phyloP scores from a whole-genome alignment of 371 early-diverging fungal genomes.

The Conidiobolus incongruus region DNA sequence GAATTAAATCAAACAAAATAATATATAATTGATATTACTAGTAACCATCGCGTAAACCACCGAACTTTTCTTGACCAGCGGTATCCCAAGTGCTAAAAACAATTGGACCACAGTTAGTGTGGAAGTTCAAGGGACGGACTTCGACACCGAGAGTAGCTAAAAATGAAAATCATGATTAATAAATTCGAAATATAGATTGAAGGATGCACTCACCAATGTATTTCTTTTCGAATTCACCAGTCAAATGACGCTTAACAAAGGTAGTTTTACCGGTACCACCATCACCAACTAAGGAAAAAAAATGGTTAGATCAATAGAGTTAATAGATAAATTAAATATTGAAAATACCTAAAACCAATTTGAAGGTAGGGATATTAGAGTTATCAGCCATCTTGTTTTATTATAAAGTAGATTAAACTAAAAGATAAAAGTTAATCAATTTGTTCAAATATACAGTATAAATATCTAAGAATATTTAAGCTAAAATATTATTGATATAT shows the following conservation, averaged over 20 bases:
- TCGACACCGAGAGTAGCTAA: constrained; percentile 99
- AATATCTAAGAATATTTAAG: no score
- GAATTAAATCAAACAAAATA: not conserved
- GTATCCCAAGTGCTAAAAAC: constrained; percentile 99
- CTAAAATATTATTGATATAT: no score
- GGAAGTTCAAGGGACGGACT: constrained; percentile 92
- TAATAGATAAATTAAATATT: not conserved
- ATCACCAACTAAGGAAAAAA: constrained; percentile 69
- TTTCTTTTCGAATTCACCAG: constrained; percentile 99
- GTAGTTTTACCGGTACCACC: constrained; percentile 99
- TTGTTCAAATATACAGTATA: no score
- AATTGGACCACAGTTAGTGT: constrained; percentile 91
- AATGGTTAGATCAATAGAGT: constrained; percentile 3
- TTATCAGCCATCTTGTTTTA: no score
- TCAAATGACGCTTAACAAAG: constrained; percentile 98
- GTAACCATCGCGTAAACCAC: constrained; percentile 99
- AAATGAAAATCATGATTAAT: not conserved
- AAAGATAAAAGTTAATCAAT: no score
- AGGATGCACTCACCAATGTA: constrained; percentile 70
- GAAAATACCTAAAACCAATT: constrained; percentile 50
- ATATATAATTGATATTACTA: constrained; percentile 41
- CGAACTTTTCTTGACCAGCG: constrained; percentile 99
- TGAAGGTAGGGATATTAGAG: constrained; percentile 41
- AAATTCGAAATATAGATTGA: constrained; percentile 1
- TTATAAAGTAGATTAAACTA: no score